A percentile compares a stretch with the other conserved stretches of the same genome.
phyloP scores from a whole-genome alignment of 495 filamentous ascomycete genomes.

The Neurospora sp. region DNA sequence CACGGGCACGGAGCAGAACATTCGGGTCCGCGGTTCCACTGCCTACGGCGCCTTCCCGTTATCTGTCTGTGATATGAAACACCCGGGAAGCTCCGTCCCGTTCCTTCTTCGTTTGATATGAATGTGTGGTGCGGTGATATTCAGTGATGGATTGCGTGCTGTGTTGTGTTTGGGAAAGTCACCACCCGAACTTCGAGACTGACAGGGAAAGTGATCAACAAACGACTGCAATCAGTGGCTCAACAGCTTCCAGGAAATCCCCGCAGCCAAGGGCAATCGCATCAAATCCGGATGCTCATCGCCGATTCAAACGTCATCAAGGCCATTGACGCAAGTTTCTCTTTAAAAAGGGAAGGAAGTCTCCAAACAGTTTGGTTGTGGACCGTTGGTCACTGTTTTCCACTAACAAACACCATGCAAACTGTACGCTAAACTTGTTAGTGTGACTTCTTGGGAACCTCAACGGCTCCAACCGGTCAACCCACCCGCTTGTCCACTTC shows the following conservation, averaged over 20 bases:
- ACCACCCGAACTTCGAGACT: not conserved
- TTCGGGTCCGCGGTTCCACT: not conserved
- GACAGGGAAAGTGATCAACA: not conserved
- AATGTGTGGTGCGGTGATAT: no score
- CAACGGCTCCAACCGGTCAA: not conserved
- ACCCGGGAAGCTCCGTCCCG: not conserved
- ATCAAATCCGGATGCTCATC: not conserved
- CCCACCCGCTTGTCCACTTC: not conserved
- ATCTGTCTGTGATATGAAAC: not conserved
- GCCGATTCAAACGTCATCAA: not conserved
- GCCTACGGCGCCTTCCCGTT: not conserved
- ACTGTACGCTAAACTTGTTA: not conserved
- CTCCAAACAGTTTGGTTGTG: not conserved
- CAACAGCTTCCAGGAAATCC: not conserved
- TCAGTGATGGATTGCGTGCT: not conserved
- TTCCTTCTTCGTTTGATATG: not conserved
- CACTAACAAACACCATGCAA: not conserved
- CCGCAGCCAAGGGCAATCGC: not conserved
- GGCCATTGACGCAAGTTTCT: not conserved
- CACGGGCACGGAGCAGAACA: not conserved
- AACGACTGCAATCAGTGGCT: not conserved
- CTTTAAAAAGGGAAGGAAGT: not conserved
- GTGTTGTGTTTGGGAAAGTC: not conserved
- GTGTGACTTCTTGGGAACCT: not conserved
- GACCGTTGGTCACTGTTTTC: not conserved